Base-by-base conservation (phyloP, 2,329 filamentous ascomycete genomes). In the Fusarium sp. region DNA sequence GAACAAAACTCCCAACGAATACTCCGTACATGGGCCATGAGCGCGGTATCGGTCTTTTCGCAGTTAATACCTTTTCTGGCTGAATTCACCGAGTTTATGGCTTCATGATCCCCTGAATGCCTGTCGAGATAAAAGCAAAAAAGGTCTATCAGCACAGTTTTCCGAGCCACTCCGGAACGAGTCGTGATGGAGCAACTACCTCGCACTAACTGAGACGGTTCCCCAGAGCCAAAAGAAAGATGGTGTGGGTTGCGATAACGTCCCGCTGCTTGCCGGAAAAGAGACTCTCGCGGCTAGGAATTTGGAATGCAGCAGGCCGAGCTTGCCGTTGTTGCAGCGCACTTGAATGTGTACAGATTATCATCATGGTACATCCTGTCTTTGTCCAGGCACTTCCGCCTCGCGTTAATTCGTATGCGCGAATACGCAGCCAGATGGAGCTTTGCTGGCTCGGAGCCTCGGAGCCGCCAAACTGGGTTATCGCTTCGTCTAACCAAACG, bases 401-500 rank as follows among this genome's bases (percentile, higher is more conserved):
- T 54, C 45, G 60, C 27, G 39, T 48, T 60, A 14, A 56, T 64
- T 35, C 52, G n/a, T 56, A 74, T 58, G 61, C 59, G 41, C 61
- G 66, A 64, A 66, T 60, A 56, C 39, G 50, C 27, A 58, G 56
- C 67, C 23, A 59, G 62, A 39, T 52, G 20, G 35, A 64, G 61
- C 61, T 58, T 35, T 27, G 25, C 37, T 50, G 70, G 58, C 70
- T 71, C 56, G 58, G 32, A 37, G 45, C 45, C 67, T 64, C 70
- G 71, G 70, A 73, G 67, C 59, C 59, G 64, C 70, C 70, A 56
- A 35, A 59, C 64, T 64, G n/a, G 64, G 67, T 58, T 64, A 27
- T 62, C 52, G 45, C 60, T 75, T 45, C 45, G 66, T 58, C 30
- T 63, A 54, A 45, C 58, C 57, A 27, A 48, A 61, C 20, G n/a